Conservation (phyloP, 106 monocot genomes). For the Chionographis japonica region DNA sequence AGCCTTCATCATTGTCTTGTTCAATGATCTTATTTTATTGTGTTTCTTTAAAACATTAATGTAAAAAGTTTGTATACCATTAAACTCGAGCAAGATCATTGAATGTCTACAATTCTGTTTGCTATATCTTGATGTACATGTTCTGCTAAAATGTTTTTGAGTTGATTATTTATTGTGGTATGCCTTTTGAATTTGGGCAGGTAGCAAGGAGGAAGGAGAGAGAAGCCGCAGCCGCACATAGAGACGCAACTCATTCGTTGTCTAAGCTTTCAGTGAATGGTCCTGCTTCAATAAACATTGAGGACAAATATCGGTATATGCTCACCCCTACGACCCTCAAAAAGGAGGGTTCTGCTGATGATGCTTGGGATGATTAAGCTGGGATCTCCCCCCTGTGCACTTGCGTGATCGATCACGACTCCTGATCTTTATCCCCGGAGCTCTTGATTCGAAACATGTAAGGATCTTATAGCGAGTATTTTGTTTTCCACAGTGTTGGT, state of each 20-base stretch:
- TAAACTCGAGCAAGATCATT: too few species aligned
- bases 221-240: slow-evolving; percentile 43
- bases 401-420: not conserved
- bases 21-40: not conserved
- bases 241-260: slow-evolving; percentile 29
- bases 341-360: slow-evolving; percentile 54
- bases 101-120: too few species aligned
- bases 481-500: too few species aligned
- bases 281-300: slow-evolving; percentile 35
- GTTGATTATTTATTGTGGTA: too few species aligned
- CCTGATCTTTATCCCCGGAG: not conserved
- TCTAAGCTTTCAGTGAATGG: slow-evolving; percentile 41
- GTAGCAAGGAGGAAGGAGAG: slow-evolving; percentile 47
- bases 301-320: slow-evolving; percentile 56
- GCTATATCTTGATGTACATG: too few species aligned
- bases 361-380: slow-evolving; percentile 57
- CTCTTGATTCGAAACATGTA: not conserved
- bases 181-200: slow-evolving; percentile 12
- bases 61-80: too few species aligned
- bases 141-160: too few species aligned
- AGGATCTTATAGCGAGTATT: too few species aligned
- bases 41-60: not conserved
- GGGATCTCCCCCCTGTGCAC: not conserved
- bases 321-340: slow-evolving; percentile 28
- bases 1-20: not conserved